These are phyloP conservation scores for Daldinia concentrica DNA, from an alignment of 495 filamentous ascomycete species.

Conservation along the genomic window DNA sequence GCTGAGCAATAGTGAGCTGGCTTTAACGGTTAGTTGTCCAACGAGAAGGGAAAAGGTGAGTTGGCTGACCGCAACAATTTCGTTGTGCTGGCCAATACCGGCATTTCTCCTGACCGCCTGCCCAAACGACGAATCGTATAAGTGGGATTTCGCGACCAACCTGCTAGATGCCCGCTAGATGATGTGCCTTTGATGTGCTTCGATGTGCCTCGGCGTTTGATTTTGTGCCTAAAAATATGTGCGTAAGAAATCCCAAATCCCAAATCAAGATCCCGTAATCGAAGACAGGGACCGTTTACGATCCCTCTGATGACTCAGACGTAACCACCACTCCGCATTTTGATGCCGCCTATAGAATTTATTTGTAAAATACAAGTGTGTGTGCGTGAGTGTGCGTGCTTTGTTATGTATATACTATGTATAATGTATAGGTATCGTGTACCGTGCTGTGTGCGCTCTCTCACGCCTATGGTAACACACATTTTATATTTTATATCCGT, in stretches of 20 bases:
- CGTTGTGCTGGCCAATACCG: conserved; percentile 45
- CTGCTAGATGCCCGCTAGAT: conserved; percentile 6
- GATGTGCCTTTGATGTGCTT: neutral
- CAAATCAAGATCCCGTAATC: conserved; percentile 38
- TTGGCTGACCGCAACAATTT: conserved; percentile 45
- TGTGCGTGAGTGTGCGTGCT: neutral
- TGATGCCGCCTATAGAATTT: conserved; percentile 35
- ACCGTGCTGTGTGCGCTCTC: neutral
- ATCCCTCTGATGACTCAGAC: conserved; percentile 45
- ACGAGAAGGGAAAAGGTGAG: conserved; percentile 31
- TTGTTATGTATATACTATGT: neutral
- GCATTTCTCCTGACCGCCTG: conserved; percentile 44
- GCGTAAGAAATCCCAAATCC: conserved; percentile 42
- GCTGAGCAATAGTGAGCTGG: conserved; percentile 31
- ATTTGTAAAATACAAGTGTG: conserved; percentile 18
- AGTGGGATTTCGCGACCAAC: conserved; percentile 29
- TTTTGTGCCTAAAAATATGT: conserved; percentile 37
- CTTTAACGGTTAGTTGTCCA: conserved; percentile 29
- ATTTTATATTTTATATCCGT: conserved; percentile 14
- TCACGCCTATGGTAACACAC: conserved; percentile 12
- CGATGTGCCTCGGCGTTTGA: conserved; percentile 43
- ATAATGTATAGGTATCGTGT: neutral
- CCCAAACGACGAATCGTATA: conserved; percentile 40
- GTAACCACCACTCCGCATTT: conserved; percentile 41
- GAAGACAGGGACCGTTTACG: conserved; percentile 25